phyloP scores from a whole-genome alignment of 1,284 basidiomycete species.

The Ganoderma multipileum region DNA sequence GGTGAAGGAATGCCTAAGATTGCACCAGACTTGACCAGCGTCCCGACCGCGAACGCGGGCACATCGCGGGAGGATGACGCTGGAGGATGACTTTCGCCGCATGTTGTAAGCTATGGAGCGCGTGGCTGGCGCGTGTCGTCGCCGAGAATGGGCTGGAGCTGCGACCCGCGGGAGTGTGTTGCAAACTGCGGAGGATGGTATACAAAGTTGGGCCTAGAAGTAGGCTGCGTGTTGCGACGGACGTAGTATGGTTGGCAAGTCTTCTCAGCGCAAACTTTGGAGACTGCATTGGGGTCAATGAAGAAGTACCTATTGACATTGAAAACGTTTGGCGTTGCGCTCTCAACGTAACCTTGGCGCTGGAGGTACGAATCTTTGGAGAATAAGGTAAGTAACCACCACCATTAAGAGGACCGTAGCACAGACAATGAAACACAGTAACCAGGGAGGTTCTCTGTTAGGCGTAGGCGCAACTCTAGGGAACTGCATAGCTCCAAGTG shows the following conservation, averaged over 20 bases:
- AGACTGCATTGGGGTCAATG: too few relatives aligned
- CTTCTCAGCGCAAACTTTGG: not conserved
- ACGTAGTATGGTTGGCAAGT: not conserved
- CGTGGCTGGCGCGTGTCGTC: not conserved
- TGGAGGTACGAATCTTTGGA: too few relatives aligned
- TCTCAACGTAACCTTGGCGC: too few relatives aligned
- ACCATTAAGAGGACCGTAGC: too few relatives aligned
- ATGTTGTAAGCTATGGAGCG: not conserved
- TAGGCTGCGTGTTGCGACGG: not conserved
- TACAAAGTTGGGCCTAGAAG: not conserved
- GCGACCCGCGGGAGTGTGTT: too few relatives aligned
- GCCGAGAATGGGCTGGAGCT: not conserved
- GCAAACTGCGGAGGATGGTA: not conserved
- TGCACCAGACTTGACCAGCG: not conserved
- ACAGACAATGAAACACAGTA: not conserved
- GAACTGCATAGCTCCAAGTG: too few relatives aligned
- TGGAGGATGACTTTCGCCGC: not conserved
- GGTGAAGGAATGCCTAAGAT: not conserved
- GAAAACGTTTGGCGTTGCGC: too few relatives aligned
- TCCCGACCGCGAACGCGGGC: not conserved
- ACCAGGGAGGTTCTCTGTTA: not conserved
- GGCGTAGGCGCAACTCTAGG: too few relatives aligned
- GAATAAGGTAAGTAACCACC: too few relatives aligned
- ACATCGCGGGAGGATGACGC: not conserved
- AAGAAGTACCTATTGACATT: too few relatives aligned